Conservation (phyloP, 306 rosid species). For the Quercus engelmannii region DNA sequence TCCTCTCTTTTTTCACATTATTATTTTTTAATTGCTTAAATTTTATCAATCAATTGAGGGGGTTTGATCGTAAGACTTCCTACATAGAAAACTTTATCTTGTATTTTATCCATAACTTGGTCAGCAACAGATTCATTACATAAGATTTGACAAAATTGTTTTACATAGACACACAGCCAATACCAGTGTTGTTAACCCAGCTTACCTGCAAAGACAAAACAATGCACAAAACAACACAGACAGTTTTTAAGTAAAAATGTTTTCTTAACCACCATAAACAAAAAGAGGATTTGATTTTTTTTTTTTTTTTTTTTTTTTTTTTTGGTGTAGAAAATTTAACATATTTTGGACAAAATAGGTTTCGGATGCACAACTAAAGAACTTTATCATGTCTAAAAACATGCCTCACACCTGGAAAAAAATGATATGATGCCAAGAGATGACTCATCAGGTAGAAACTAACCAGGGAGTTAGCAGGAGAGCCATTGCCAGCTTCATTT, state of each 20-base stretch:
- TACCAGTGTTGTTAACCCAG: not conserved
- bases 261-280: not conserved
- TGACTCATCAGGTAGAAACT: not conserved
- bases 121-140: not conserved
- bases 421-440: not conserved
- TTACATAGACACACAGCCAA: not conserved
- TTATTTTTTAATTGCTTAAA: too few species aligned
- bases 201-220: not conserved
- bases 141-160: not conserved
- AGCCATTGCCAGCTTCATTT: not conserved
- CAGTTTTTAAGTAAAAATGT: not conserved
- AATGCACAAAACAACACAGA: not conserved
- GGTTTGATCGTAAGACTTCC: not conserved
- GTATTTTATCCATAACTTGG: not conserved
- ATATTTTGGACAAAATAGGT: not conserved
- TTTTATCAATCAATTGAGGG: too few species aligned
- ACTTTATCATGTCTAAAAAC: not conserved
- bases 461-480: not conserved
- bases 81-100: not conserved
- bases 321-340: too few species aligned
- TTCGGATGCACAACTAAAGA: not conserved
- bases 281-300: too few species aligned
- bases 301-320: too few species aligned
- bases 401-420: not conserved
- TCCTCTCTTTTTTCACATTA: too few species aligned